Conservation (phyloP, 139 green algal genomes). For the Tetraselmis chui region DNA sequence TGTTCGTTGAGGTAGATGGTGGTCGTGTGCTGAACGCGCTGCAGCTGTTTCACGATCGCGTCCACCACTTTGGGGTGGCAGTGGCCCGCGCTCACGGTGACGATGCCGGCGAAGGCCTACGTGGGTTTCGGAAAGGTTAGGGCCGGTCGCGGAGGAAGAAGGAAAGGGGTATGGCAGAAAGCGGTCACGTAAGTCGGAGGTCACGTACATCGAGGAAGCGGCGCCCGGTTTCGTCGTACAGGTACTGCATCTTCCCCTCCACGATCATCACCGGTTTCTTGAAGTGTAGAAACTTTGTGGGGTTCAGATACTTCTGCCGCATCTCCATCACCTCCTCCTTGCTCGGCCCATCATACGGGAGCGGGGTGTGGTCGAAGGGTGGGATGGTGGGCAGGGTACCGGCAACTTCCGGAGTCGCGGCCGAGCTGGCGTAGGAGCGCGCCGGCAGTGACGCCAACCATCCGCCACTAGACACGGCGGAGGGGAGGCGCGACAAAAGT, state of each 20-base stretch:
- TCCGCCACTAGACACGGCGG: no score
- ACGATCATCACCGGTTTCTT: conserved; percentile 89
- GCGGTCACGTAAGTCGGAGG: background rate
- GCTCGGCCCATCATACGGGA: conserved; percentile 68
- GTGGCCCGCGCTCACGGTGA: conserved; percentile 88
- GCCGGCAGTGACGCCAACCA: background rate
- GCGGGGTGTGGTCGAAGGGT: conserved; percentile 51
- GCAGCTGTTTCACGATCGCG: conserved; percentile 49
- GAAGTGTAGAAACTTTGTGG: conserved; percentile 65
- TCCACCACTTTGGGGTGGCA: conserved; percentile 68
- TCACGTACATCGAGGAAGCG: conserved; percentile 83
- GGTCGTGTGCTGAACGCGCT: conserved; percentile 73
- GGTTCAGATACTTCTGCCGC: conserved; percentile 73
- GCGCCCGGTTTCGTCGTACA: conserved; percentile 87
- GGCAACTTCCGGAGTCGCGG: background rate
- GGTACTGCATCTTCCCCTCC: conserved; percentile 95
- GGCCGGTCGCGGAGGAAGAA: background rate
- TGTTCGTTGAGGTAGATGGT: conserved; percentile 84
- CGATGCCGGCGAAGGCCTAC: conserved; percentile 93
- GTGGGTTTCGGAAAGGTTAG: background rate
- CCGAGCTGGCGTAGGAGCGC: background rate
- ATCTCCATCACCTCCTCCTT: conserved; percentile 73
- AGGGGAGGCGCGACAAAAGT: background rate
- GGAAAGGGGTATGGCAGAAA: background rate
- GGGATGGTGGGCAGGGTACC: conserved; percentile 24